Conservation (phyloP, 1,284 basidiomycete species). For the Heterobasidion parviporum region DNA sequence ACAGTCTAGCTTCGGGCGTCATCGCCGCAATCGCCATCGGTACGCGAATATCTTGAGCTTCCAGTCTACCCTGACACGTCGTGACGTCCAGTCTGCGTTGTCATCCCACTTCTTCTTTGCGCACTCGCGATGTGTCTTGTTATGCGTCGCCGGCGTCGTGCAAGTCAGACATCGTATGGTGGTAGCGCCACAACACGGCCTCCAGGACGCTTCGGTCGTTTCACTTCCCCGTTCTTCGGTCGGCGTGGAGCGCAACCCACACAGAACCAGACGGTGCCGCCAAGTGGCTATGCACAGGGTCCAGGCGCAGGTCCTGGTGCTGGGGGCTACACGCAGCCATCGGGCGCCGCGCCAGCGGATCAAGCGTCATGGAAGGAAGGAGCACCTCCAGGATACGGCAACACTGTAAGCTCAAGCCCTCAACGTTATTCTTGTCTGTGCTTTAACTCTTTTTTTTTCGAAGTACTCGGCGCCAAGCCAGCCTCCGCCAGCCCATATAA, state of each 20-base stretch:
- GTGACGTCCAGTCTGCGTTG: background rate
- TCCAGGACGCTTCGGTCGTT: background rate
- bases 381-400: no score
- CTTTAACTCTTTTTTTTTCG: no score
- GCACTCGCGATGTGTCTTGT: background rate
- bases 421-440: no score
- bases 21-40: no score
- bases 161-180: background rate
- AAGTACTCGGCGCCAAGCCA: no score
- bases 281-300: background rate
- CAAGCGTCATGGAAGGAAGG: background rate
- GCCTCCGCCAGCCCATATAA: background rate
- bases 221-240: background rate
- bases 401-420: no score
- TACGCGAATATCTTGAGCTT: no score
- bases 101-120: background rate
- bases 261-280: background rate
- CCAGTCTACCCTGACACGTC: no score
- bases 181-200: background rate
- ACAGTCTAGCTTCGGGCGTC: no score
- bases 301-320: no score
- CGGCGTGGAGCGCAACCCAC: background rate
- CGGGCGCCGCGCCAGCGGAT: no score
- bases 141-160: background rate
- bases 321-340: background rate